Percentiles rank a stretch among this genome's conserved stretches.
Conservation (phyloP, 2,329 filamentous ascomycete genomes). For the Davidsoniella australis region DNA sequence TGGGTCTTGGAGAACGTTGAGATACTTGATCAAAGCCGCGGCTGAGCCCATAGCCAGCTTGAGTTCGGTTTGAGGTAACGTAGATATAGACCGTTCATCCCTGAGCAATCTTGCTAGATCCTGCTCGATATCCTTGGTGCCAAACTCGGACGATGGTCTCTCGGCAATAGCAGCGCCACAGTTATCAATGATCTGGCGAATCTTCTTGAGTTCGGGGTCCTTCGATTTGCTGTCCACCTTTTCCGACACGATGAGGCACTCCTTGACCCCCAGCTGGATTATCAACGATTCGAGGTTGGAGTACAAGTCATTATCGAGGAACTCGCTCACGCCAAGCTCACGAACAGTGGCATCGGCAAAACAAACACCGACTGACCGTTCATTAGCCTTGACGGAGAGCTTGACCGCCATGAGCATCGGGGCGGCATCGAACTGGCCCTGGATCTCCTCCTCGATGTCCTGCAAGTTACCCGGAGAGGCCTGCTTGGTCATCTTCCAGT, state of each 20-base stretch:
- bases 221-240: constrained; percentile 51
- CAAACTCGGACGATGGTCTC: constrained; percentile 60
- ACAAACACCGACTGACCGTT: constrained; percentile 82
- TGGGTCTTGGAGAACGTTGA: constrained; percentile 74
- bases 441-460: constrained; percentile 90
- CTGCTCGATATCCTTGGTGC: constrained; percentile 84
- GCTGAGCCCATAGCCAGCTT: constrained; percentile 95
- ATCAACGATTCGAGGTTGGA: constrained; percentile 94
- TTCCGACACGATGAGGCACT: constrained; percentile 76
- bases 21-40: constrained; percentile 83
- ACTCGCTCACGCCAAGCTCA: constrained; percentile 91
- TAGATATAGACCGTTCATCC: constrained; percentile 61
- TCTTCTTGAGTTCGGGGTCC: constrained; percentile 73
- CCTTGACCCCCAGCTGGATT: constrained; percentile 89
- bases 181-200: constrained; percentile 76
- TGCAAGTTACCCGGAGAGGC: constrained; percentile 93
- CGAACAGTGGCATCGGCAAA: constrained; percentile 94
- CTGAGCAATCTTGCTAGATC: constrained; percentile 76
- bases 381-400: constrained; percentile 69
- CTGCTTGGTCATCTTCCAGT: constrained; percentile 83
- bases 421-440: constrained; percentile 67
- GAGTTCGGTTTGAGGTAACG: constrained; percentile 75
- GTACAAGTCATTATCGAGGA: constrained; percentile 95
- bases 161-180: constrained; percentile 85
- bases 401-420: constrained; percentile 94